These are phyloP conservation scores for Umbelopsis isabellina DNA, from an alignment of 192 early-diverging fungal species.

Conservation along the genomic window DNA sequence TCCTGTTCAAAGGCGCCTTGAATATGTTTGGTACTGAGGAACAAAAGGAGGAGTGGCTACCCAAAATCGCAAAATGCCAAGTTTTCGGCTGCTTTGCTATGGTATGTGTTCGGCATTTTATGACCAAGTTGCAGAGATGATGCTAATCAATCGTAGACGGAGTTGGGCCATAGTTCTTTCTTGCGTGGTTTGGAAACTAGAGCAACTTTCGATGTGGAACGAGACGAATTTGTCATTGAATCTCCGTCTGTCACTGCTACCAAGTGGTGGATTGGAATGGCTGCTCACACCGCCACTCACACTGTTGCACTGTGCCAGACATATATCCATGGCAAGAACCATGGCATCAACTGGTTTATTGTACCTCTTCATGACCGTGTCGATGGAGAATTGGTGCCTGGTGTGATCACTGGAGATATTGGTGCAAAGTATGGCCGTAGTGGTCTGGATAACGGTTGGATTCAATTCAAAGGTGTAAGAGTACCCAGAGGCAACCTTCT, in stretches of 20 bases:
- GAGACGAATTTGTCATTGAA: slow-evolving; percentile 63
- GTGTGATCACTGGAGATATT: slow-evolving; percentile 60
- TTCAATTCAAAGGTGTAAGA: slow-evolving; percentile 58
- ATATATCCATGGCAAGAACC: slow-evolving; percentile 54
- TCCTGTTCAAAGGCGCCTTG: slow-evolving; percentile 59
- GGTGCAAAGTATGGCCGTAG: slow-evolving; percentile 63
- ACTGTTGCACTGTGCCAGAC: slow-evolving; percentile 66
- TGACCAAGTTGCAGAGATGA: not conserved
- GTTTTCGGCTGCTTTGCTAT: slow-evolving; percentile 70
- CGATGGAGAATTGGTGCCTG: slow-evolving; percentile 53
- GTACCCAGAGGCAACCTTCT: slow-evolving; percentile 64
- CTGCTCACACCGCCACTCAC: slow-evolving; percentile 68
- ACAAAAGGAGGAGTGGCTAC: slow-evolving; percentile 57
- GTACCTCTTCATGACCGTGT: slow-evolving; percentile 58
- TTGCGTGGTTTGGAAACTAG: slow-evolving; percentile 67
- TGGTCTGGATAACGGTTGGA: slow-evolving; percentile 73
- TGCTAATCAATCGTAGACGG: slow-evolving; percentile 47
- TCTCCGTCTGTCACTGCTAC: slow-evolving; percentile 62
- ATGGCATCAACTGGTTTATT: slow-evolving; percentile 71
- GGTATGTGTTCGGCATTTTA: slow-evolving; percentile 38
- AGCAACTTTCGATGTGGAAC: slow-evolving; percentile 61
- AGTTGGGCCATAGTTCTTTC: slow-evolving; percentile 63
- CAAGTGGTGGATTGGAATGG: slow-evolving; percentile 74
- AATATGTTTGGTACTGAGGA: slow-evolving; percentile 60
- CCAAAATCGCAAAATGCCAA: slow-evolving; percentile 55